These are phyloP conservation scores for Endothia cerciana DNA, from an alignment of 2,329 filamentous ascomycete genomes.

Conservation along the genomic window DNA sequence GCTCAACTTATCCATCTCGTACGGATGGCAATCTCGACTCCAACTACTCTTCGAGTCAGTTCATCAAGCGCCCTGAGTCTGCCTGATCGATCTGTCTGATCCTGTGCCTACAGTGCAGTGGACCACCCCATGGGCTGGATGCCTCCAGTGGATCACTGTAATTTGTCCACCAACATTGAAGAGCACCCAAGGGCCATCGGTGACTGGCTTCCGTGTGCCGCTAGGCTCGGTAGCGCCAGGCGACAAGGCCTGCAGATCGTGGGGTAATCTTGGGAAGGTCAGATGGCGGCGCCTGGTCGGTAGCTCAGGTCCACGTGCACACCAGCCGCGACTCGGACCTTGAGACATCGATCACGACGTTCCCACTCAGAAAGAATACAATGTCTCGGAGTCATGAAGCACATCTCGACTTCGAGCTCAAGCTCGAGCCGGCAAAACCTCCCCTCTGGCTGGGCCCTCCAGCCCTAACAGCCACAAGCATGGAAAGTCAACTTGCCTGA, in stretches of 20 bases:
- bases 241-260: constrained; percentile 4
- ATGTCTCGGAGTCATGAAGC: not conserved
- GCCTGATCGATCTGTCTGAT: no score
- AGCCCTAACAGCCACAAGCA: no score
- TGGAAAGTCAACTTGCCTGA: no score
- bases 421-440: no score
- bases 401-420: not conserved
- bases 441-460: no score
- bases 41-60: not conserved
- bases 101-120: not conserved
- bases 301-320: not conserved
- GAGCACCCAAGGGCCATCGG: not conserved
- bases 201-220: no score
- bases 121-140: not conserved
- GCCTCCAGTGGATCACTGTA: not conserved
- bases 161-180: not conserved
- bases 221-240: constrained; percentile 2
- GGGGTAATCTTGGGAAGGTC: constrained; percentile 10
- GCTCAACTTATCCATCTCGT: not conserved
- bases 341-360: constrained; percentile 1
- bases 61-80: not conserved
- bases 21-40: constrained; percentile 16
- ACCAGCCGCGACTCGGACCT: not conserved
- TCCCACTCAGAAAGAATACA: not conserved
- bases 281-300: constrained; percentile 5